These are phyloP conservation scores for Boletus patriciae DNA, from an alignment of 768 basidiomycete genomes.

Conservation along the genomic window DNA sequence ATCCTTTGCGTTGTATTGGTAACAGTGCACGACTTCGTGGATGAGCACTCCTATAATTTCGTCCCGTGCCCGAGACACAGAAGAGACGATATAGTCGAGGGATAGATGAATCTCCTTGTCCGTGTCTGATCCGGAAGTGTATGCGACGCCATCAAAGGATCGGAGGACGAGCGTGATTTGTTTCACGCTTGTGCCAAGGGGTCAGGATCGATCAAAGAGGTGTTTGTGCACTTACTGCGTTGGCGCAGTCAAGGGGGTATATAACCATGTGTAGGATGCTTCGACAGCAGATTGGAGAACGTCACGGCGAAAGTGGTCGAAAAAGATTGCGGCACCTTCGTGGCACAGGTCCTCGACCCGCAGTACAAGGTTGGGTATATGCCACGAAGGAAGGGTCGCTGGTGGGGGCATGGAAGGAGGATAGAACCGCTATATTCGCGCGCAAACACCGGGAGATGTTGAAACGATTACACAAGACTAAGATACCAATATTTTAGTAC, in stretches of 20 bases:
- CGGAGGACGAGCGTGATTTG: slow-evolving; percentile 59
- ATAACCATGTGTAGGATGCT: slow-evolving; percentile 42
- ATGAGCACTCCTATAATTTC: slow-evolving; percentile 72
- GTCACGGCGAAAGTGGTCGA: slow-evolving; percentile 46
- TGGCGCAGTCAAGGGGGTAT: slow-evolving; percentile 46
- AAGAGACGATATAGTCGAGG: slow-evolving; percentile 57
- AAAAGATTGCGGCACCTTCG: slow-evolving; percentile 57
- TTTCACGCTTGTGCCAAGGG: slow-evolving; percentile 42
- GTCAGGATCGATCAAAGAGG: slow-evolving; percentile 8
- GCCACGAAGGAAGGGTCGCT: slow-evolving; percentile 40
- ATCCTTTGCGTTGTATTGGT: slow-evolving; percentile 62
- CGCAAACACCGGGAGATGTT: no score
- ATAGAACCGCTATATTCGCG: slow-evolving; percentile 2
- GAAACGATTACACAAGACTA: slow-evolving; percentile 2
- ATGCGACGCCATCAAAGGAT: slow-evolving; percentile 68
- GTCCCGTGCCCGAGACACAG: slow-evolving; percentile 42
- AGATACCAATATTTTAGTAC: slow-evolving; percentile 11
- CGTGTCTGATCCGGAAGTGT: slow-evolving; percentile 54
- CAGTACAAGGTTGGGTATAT: slow-evolving; percentile 55
- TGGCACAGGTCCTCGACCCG: slow-evolving; percentile 60
- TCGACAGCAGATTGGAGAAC: slow-evolving; percentile 40
- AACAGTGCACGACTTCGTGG: slow-evolving; percentile 81
- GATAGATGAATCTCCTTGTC: slow-evolving; percentile 78
- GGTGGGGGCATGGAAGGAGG: slow-evolving; percentile 25
- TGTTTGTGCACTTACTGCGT: slow-evolving; percentile 41